These are phyloP conservation scores for Iris macrosiphon DNA, from an alignment of 106 monocot genomes.

Conservation along the genomic window DNA sequence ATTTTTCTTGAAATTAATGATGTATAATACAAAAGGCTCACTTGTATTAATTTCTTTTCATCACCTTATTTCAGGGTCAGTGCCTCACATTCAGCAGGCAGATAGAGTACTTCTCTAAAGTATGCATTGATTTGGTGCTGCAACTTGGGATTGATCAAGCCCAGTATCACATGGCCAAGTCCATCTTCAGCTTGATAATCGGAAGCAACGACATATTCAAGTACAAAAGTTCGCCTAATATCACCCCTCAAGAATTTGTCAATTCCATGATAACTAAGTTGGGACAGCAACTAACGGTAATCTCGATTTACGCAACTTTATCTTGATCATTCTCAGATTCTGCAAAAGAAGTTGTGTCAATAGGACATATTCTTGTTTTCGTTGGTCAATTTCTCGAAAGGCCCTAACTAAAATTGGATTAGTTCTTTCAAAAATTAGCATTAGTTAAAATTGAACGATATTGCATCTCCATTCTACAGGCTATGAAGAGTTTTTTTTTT, in stretches of 20 bases:
- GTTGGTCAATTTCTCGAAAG: too few relatives aligned
- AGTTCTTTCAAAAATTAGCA: too few relatives aligned
- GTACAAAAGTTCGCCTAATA: background rate
- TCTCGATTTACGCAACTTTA: too few relatives aligned
- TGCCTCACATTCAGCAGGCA: constrained; percentile 25
- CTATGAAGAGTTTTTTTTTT: too few relatives aligned
- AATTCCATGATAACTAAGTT: constrained; percentile 13
- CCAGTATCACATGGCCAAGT: constrained; percentile 15
- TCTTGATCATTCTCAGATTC: too few relatives aligned
- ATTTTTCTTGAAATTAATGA: too few relatives aligned
- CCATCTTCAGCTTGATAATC: constrained; percentile 14
- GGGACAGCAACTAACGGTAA: constrained; percentile 20
- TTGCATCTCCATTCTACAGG: too few relatives aligned
- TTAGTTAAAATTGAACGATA: too few relatives aligned
- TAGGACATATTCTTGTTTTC: too few relatives aligned
- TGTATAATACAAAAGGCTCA: too few relatives aligned
- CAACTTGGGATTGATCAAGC: constrained; percentile 7
- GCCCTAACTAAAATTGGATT: too few relatives aligned
- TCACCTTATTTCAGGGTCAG: constrained; percentile 1
- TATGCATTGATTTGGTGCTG: background rate
- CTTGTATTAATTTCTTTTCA: background rate
- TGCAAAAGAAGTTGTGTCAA: too few relatives aligned
- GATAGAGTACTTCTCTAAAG: constrained; percentile 10
- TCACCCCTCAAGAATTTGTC: constrained; percentile 21
- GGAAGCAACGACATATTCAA: constrained; percentile 38